Conservation (phyloP, 169 alveolate species). For the Condylostoma magnum region DNA sequence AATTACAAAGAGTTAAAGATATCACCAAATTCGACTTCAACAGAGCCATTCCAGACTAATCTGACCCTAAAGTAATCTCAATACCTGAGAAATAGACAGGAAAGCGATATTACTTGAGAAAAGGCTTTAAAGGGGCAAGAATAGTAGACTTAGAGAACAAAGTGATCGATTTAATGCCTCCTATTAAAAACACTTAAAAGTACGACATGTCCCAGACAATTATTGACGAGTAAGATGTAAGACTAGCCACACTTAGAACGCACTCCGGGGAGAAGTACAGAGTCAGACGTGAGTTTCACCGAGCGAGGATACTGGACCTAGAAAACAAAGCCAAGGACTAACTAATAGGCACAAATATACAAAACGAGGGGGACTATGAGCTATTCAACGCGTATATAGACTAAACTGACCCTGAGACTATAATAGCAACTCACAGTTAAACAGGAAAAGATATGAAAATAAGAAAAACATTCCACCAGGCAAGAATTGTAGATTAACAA, state of each 20-base stretch:
- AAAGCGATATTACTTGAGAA: background rate
- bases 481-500: slow-evolving; percentile 14
- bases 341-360: slow-evolving; percentile 5
- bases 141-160: slow-evolving; percentile 30
- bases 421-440: slow-evolving; percentile 24
- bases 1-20: background rate
- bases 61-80: slow-evolving; percentile 13
- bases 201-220: slow-evolving; percentile 12
- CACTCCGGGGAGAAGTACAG: slow-evolving; percentile 22
- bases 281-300: slow-evolving; percentile 9
- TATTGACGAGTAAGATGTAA: slow-evolving; percentile 29
- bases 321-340: slow-evolving; percentile 26
- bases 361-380: slow-evolving; percentile 31
- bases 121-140: slow-evolving; percentile 36
- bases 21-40: slow-evolving; percentile 10
- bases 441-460: slow-evolving; percentile 30
- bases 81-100: slow-evolving; percentile 21
- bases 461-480: slow-evolving; percentile 26
- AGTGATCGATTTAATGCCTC: slow-evolving; percentile 9
- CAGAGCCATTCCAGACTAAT: slow-evolving; percentile 24
- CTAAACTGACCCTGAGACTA: slow-evolving; percentile 28
- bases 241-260: slow-evolving; percentile 10
- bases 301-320: slow-evolving; percentile 23
- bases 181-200: slow-evolving; percentile 14
- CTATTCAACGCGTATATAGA: slow-evolving; percentile 26